Base-by-base conservation (phyloP, 2,329 filamentous ascomycete genomes). In the Emergomyces orientalis region DNA sequence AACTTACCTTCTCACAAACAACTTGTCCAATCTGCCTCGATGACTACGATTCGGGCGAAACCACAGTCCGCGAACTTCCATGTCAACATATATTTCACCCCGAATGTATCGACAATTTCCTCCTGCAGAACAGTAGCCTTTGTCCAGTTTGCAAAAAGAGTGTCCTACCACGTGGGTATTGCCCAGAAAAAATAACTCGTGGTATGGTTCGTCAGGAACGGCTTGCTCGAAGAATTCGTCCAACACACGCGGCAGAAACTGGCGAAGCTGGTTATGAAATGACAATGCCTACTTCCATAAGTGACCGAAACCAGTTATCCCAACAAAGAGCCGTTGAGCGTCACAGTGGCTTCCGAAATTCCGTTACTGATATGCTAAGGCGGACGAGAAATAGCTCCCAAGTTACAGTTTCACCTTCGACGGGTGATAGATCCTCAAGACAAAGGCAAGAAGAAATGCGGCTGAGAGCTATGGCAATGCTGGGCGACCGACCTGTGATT, bases 71-170 rank as follows among this genome's bases (percentile, higher is more conserved):
- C 62, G 89, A 97, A 75, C 80, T 97, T 2, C 86, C 90, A 0
- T 99, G 94, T 69, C 86, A 88, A 0, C 94, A 99, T 73, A 93
- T 97, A 63, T 99, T 92, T 75, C 93, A 99, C 68, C 88, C 90
- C 0, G 88, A 89, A 67, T 99, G 94, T 71, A 92, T 97, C 66
- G 92, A 97, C 71, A 84, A 87, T 27, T 96, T 94, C 69, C 80
- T 97, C 14, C 81, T 83, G 52, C 82, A 86, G 62, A 88, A 88
- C 71, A 95, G 89, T 71, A 95, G 90, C 22, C 81, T 97, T 1
- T 99, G 94, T 71, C 93, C 94, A 0, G 80, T 96, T 69, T 99
- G 94, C 80, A 97, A 96, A 74, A 84, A 87, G 65, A 89, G 84
- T 59, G 90, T 92, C 70, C 77, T 97, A 0, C 91, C 92, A 7